Conservation (phyloP, 2,329 filamentous ascomycete genomes). For the Ceratocystis colombiana region DNA sequence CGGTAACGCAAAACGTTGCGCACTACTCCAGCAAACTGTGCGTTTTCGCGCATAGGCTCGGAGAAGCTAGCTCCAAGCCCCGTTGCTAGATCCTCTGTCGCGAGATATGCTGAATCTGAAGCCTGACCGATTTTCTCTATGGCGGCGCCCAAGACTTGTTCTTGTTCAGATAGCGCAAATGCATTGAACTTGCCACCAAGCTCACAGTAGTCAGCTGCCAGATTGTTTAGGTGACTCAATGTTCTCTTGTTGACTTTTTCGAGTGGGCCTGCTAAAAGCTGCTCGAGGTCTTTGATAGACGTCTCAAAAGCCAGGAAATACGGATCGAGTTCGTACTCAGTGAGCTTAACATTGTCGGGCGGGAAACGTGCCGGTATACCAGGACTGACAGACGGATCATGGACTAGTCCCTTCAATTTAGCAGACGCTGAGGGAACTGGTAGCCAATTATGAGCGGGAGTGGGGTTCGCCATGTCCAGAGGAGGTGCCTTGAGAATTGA, state of each 20-base stretch:
- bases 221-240: conserved; percentile 69
- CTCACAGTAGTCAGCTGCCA: conserved; percentile 82
- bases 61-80: conserved; percentile 89
- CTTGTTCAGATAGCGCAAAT: conserved; percentile 89
- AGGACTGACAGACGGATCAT: conserved; percentile 30
- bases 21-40: conserved; percentile 93
- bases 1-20: conserved; percentile 79
- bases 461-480: conserved; percentile 85
- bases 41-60: conserved; percentile 94
- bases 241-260: conserved; percentile 93
- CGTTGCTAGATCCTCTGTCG: conserved; percentile 79
- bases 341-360: conserved; percentile 61
- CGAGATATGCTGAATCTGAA: conserved; percentile 90
- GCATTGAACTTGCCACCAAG: conserved; percentile 93
- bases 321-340: conserved; percentile 83
- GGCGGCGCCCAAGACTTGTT: conserved; percentile 74
- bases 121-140: conserved; percentile 94
- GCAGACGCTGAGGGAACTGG: conserved; percentile 77
- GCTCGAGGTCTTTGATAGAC: conserved; percentile 83
- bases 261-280: conserved; percentile 80
- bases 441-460: conserved; percentile 73
- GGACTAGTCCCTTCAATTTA: conserved; percentile 49
- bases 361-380: conserved; percentile 55
- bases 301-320: conserved; percentile 93
- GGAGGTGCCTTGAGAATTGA: conserved; percentile 92